These are phyloP conservation scores for Phragmites australis DNA, from an alignment of 176 grass and related monocot genomes.

Conservation along the genomic window DNA sequence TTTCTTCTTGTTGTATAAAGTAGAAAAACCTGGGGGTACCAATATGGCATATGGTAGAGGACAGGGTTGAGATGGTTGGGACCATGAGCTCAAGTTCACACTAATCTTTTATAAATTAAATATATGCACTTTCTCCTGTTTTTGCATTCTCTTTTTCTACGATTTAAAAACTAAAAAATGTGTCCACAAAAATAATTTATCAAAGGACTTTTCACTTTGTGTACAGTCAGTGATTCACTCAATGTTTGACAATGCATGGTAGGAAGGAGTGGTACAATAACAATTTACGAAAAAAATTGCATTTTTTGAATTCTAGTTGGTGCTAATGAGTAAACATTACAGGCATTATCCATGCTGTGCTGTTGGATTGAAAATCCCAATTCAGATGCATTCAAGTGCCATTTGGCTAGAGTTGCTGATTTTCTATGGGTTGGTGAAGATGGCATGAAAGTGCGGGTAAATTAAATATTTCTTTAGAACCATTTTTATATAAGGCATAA, in stretches of 20 bases:
- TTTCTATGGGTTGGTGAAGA: conserved; percentile 82
- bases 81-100: background rate
- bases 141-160: background rate
- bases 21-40: too few relatives aligned
- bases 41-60: background rate
- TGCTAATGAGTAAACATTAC: conserved; percentile 25
- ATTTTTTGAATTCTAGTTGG: background rate
- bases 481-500: background rate
- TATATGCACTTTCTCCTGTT: background rate
- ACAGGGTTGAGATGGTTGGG: background rate
- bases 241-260: background rate
- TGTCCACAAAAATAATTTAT: background rate
- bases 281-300: conserved; percentile 2
- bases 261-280: background rate
- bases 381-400: conserved; percentile 58
- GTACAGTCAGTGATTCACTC: background rate
- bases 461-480: background rate
- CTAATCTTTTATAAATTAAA: background rate
- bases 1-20: too few relatives aligned
- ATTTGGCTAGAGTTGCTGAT: conserved; percentile 69
- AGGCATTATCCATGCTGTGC: conserved; percentile 62
- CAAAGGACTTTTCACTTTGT: background rate
- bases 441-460: conserved; percentile 92
- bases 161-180: background rate
- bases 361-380: conserved; percentile 58